phyloP scores from a whole-genome alignment of 768 basidiomycete species.

The Mycena latifolia region DNA sequence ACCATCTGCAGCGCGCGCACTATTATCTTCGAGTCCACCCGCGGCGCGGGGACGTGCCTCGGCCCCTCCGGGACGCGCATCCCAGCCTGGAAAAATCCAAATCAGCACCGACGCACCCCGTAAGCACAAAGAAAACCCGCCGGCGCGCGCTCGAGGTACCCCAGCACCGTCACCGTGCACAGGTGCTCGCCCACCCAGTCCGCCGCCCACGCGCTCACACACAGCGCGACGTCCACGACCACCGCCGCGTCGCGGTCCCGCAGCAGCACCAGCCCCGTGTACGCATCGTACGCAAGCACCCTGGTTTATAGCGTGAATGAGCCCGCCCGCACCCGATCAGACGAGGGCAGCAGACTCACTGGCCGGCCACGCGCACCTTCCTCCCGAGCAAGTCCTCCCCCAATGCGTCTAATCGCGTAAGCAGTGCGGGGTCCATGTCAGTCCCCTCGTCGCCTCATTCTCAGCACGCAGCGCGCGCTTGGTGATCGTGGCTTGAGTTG shows the following conservation, averaged over 20 bases:
- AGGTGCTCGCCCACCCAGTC: constrained; percentile 68
- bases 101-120: constrained; percentile 1
- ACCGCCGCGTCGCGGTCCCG: constrained; percentile 64
- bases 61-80: constrained; percentile 58
- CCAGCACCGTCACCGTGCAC: constrained; percentile 65
- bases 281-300: constrained; percentile 67
- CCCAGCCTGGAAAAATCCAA: constrained; percentile 45
- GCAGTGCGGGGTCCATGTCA: constrained; percentile 57
- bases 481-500: too few relatives aligned
- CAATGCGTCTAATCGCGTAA: constrained; percentile 57
- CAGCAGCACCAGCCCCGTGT: constrained; percentile 60
- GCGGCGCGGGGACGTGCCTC: constrained; percentile 46
- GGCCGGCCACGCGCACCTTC: constrained; percentile 71
- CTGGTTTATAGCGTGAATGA: constrained; percentile 55
- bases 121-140: constrained; percentile 47
- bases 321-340: too few relatives aligned
- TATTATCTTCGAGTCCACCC: constrained; percentile 59
- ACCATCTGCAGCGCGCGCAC: constrained; percentile 67
- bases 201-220: constrained; percentile 47
- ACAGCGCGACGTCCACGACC: constrained; percentile 69
- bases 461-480: too few relatives aligned
- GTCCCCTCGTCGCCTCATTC: background rate
- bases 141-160: constrained; percentile 64
- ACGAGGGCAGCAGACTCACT: too few relatives aligned
- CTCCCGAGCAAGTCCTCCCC: constrained; percentile 53